Evolutionary conservation across 2,329 filamentous ascomycete genomes (phyloP), one percentile per base, ranked within the genome.

Genomic region (Aspergillus aculeatus): DNA sequence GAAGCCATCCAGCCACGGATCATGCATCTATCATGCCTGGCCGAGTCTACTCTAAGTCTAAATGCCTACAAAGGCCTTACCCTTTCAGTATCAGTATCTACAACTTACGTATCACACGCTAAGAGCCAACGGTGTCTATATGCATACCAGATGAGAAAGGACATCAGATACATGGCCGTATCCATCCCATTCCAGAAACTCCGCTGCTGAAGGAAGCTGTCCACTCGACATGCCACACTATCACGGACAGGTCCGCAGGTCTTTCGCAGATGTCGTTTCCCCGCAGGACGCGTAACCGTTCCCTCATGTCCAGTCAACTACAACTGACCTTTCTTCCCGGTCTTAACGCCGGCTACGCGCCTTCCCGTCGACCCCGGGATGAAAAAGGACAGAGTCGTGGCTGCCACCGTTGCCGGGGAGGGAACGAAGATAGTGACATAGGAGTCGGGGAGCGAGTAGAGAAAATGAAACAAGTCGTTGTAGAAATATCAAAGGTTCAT

Each of bases 401-500:
- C 24, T 16, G 47, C 55, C 5, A 32, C 32, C n/a, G 24, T 21
- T 16, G 47, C 21, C 44, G 23, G 38, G 9, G 32, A n/a, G 35
- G 24, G 21, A 35, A 44, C 32, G 50, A 32, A n/a, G n/a, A 19
- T 60, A 56, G 16, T 31, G 12, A 47, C 9, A 29, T 29, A 2
- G 26, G 29, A 24, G 32, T 35, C 3, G 29, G 41, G 38, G 51
- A 59, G 44, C 41, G 51, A 19, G 21, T 47, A 63, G 50, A 59
- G 44, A 51, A 47, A 65, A 23, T 24, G 41, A 38, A 35, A 56
- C 26, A 50, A 58, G 50, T 49, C 35, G 50, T 59, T 54, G 60
- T 64, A 58, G 56, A 64, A 54, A 63, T 66, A 62, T 61, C 62
- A 67, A 66, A 66, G 62, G 64, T 71, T 73, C 71, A 69, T 73